Evolutionary conservation across 148 eudicot species (phyloP).

Genomic region (Fallopia convolvulus): DNA sequence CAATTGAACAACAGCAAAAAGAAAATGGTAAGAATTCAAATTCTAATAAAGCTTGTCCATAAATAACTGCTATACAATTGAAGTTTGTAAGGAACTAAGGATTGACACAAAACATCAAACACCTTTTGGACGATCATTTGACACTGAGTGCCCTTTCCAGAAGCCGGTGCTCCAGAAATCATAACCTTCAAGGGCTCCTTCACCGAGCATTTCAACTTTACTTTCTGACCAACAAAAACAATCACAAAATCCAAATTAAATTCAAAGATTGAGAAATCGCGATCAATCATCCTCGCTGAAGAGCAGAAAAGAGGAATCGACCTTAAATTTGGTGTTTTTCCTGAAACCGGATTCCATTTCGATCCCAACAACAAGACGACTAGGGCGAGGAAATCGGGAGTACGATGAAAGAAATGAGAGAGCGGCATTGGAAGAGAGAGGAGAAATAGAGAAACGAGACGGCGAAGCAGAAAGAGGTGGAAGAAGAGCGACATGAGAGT

Average conservation of each 20-base stretch:
- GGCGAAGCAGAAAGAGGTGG: not conserved
- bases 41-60: not conserved
- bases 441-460: not conserved
- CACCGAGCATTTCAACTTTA: conserved; percentile 37
- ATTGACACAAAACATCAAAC: not conserved
- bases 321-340: not conserved
- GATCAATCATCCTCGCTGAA: not conserved
- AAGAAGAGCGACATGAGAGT: not conserved
- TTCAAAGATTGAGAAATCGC: not conserved
- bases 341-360: not conserved
- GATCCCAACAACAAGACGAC: not conserved
- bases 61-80: not conserved
- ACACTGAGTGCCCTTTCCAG: conserved; percentile 98
- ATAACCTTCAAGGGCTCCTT: conserved; percentile 83
- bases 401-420: not conserved
- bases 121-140: conserved; percentile 83
- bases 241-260: not conserved
- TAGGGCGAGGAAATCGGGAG: not conserved
- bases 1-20: not conserved
- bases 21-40: not conserved
- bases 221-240: conserved; percentile 16
- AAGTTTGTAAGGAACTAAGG: not conserved
- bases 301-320: not conserved
- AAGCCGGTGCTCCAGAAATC: conserved; percentile 98
- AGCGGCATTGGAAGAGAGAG: conserved; percentile 3